phyloP scores from a whole-genome alignment of 2,329 filamentous ascomycete genomes.

The Lasiodiplodia gonubiensis region DNA sequence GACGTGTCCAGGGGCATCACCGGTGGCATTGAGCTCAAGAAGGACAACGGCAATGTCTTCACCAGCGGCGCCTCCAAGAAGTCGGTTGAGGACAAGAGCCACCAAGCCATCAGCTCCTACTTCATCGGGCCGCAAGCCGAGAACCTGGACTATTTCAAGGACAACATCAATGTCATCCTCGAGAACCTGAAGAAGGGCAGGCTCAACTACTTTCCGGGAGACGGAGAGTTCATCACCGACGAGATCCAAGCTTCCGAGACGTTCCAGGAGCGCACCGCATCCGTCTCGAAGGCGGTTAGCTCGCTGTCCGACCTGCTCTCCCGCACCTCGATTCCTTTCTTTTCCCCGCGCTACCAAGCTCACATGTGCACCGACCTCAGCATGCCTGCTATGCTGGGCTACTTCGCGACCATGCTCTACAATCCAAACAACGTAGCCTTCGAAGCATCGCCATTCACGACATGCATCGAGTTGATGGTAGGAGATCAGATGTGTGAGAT shows the following conservation, averaged over 20 bases:
- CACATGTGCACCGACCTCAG: slow-evolving; percentile 54
- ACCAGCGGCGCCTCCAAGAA: slow-evolving; percentile 20
- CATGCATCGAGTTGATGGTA: slow-evolving; percentile 52
- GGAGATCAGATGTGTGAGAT: slow-evolving; percentile 54
- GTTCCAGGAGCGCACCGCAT: slow-evolving; percentile 44
- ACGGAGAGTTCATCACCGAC: slow-evolving; percentile 49
- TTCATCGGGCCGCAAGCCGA: slow-evolving; percentile 53
- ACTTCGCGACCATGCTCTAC: slow-evolving; percentile 58
- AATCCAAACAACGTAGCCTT: slow-evolving; percentile 58
- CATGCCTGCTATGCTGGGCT: slow-evolving; percentile 53
- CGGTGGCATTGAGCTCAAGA: slow-evolving; percentile 21
- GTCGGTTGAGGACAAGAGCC: slow-evolving; percentile 13
- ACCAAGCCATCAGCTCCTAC: slow-evolving; percentile 45
- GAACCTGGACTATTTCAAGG: slow-evolving; percentile 49
- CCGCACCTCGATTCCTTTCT: slow-evolving; percentile 54
- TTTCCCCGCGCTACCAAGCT: slow-evolving; percentile 54
- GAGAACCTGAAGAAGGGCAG: slow-evolving; percentile 45
- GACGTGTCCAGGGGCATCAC: slow-evolving; percentile 13
- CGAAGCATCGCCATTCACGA: slow-evolving; percentile 55
- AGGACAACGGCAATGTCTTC: slow-evolving; percentile 25
- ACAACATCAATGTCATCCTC: slow-evolving; percentile 49
- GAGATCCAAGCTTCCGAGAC: slow-evolving; percentile 42
- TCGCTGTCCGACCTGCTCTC: slow-evolving; percentile 48
- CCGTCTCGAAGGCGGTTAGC: slow-evolving; percentile 45
- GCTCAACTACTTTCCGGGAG: slow-evolving; percentile 44